These are phyloP conservation scores for Drosera spatulata DNA, from an alignment of 179 eudicot genomes.

Conservation along the genomic window DNA sequence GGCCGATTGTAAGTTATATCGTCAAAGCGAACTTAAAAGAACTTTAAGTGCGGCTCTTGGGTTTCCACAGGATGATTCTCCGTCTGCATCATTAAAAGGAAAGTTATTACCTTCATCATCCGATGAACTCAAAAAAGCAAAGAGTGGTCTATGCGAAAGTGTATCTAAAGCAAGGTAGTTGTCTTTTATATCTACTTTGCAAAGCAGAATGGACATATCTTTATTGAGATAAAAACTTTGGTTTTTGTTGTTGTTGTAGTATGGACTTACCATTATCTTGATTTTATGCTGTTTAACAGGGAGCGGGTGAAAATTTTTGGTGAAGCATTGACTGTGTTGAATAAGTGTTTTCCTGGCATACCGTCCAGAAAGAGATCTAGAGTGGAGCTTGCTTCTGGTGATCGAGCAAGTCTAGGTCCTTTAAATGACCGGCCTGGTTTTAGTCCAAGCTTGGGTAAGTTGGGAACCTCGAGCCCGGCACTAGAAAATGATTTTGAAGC, in stretches of 20 bases:
- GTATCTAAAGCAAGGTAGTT: slow-evolving; percentile 43
- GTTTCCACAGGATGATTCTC: slow-evolving; percentile 37
- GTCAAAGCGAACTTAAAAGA: slow-evolving; percentile 36
- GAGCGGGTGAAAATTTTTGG: slow-evolving; percentile 37
- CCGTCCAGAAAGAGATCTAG: slow-evolving; percentile 57
- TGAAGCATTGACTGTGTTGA: slow-evolving; percentile 37
- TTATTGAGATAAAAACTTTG: no score
- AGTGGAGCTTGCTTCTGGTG: slow-evolving; percentile 36
- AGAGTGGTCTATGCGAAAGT: slow-evolving; percentile 36
- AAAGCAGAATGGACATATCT: no score
- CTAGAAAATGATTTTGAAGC: slow-evolving; percentile 24
- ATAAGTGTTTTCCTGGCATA: slow-evolving; percentile 51
- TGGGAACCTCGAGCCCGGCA: slow-evolving; percentile 31
- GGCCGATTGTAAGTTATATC: slow-evolving; percentile 30
- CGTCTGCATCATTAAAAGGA: slow-evolving; percentile 29
- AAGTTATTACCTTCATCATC: slow-evolving; percentile 24
- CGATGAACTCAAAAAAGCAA: slow-evolving; percentile 40
- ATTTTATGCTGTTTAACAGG: slow-evolving; percentile 22
- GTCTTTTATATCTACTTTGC: slow-evolving; percentile 3
- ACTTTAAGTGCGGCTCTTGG: slow-evolving; percentile 33
- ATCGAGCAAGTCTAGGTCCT: slow-evolving; percentile 23
- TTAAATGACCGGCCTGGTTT: slow-evolving; percentile 33
- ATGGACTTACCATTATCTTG: not conserved
- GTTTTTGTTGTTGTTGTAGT: not conserved
- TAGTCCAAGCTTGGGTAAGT: slow-evolving; percentile 30